phyloP scores from a whole-genome alignment of 31 red algal species.

The Odonthalia washingtoniensis region DNA sequence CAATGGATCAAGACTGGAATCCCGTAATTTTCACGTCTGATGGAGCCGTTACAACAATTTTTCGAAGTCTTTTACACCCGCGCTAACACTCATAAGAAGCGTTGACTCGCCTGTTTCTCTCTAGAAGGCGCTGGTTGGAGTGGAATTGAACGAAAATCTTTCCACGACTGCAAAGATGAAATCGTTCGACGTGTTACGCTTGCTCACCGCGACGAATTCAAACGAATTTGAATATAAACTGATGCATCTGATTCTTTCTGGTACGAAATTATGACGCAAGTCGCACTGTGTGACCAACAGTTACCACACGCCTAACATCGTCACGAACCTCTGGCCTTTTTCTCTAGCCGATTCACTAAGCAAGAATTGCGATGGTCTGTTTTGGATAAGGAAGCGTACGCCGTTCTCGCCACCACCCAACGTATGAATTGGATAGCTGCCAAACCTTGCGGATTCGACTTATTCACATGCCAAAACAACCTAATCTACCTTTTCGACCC shows the following conservation, averaged over 20 bases:
- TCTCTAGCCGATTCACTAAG: slow-evolving; percentile 19
- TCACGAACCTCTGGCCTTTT: slow-evolving; percentile 16
- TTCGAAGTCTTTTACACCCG: neutral
- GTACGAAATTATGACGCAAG: slow-evolving; percentile 32
- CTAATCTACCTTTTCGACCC: neutral
- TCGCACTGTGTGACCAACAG: neutral
- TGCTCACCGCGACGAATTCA: neutral
- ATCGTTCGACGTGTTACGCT: slow-evolving; percentile 7
- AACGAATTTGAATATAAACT: slow-evolving; percentile 24
- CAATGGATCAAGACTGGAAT: neutral
- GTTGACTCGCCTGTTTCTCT: neutral
- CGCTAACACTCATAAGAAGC: neutral
- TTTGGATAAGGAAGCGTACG: slow-evolving; percentile 32
- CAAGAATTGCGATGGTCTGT: neutral
- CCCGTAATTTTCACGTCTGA: neutral
- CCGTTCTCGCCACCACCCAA: slow-evolving; percentile 2
- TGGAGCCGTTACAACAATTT: neutral
- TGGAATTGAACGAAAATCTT: neutral
- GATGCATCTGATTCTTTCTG: slow-evolving; percentile 34
- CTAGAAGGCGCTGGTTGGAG: neutral
- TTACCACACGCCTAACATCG: slow-evolving; percentile 9
- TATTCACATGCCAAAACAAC: slow-evolving; percentile 24
- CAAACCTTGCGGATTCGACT: neutral
- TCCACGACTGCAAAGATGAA: slow-evolving; percentile 4
- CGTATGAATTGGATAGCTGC: slow-evolving; percentile 2